A percentile compares a stretch with the other conserved stretches of the same genome.
Evolutionary conservation across 2,329 filamentous ascomycete species (phyloP).

Genomic region (Botryotinia narcissicola): DNA sequence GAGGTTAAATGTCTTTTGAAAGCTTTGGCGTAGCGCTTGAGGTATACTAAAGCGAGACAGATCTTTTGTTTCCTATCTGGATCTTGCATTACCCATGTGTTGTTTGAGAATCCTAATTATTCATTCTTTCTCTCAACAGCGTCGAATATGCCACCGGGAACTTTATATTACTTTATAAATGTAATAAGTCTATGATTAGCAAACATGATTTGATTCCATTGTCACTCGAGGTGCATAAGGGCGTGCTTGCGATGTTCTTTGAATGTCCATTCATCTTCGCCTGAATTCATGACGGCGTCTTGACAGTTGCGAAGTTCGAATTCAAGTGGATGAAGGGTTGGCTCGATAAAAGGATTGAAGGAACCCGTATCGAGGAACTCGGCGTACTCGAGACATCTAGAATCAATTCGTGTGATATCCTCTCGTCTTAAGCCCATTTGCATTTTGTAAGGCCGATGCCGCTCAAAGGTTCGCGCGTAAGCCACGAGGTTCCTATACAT

Average conservation of each 20-base stretch:
- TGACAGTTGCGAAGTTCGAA: not conserved
- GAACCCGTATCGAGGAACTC: not conserved
- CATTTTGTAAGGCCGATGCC: not conserved
- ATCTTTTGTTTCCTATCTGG: not conserved
- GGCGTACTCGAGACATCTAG: not conserved
- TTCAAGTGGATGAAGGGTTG: constrained; percentile 20
- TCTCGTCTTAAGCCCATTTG: constrained; percentile 20
- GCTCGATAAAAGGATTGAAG: not conserved
- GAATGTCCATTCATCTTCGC: not conserved
- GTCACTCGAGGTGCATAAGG: not conserved
- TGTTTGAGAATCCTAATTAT: not conserved
- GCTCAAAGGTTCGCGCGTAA: constrained; percentile 23
- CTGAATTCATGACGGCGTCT: not conserved
- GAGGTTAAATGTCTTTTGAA: not conserved
- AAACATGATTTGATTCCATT: not conserved
- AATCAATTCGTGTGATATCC: not conserved
- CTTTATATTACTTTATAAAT: constrained; percentile 7
- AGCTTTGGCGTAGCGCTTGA: not conserved
- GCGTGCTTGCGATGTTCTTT: not conserved
- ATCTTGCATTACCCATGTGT: not conserved
- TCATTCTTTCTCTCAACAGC: not conserved
- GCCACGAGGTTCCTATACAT: constrained; percentile 10
- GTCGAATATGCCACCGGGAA: not conserved
- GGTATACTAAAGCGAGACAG: not conserved
- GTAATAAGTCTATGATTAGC: not conserved